phyloP scores from a whole-genome alignment of 257 asterid species.

The Rauvolfia tetraphylla region DNA sequence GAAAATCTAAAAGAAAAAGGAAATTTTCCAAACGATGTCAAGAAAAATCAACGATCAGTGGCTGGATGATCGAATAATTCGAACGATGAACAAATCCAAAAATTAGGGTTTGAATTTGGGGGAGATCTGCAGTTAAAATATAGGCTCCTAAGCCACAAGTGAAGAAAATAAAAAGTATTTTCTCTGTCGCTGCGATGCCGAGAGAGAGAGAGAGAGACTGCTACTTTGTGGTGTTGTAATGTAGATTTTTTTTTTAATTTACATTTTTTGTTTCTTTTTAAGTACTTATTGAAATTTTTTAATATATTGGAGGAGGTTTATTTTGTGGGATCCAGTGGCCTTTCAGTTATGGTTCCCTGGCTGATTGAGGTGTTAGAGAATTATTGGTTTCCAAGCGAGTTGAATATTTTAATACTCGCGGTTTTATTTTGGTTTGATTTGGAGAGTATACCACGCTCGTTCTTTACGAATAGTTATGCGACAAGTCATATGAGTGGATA shows the following conservation, averaged over 20 bases:
- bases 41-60: background rate
- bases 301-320: background rate
- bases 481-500: background rate
- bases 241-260: background rate
- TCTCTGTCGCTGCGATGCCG: background rate
- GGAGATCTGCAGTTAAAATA: slow-evolving; percentile 14
- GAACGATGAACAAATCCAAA: background rate
- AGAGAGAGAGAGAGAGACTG: background rate
- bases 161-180: background rate
- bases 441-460: background rate
- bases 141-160: background rate
- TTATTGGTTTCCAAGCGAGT: background rate
- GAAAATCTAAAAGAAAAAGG: background rate
- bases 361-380: background rate
- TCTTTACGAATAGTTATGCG: background rate
- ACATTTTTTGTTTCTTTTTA: background rate
- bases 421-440: background rate
- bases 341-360: too few species aligned
- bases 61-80: slow-evolving; percentile 1
- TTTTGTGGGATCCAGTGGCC: background rate
- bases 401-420: background rate
- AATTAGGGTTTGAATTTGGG: slow-evolving; percentile 20
- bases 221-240: background rate
- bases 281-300: background rate
- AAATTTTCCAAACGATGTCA: background rate